phyloP scores from a whole-genome alignment of 208 protist species.

The Leishmania tarentolae region DNA sequence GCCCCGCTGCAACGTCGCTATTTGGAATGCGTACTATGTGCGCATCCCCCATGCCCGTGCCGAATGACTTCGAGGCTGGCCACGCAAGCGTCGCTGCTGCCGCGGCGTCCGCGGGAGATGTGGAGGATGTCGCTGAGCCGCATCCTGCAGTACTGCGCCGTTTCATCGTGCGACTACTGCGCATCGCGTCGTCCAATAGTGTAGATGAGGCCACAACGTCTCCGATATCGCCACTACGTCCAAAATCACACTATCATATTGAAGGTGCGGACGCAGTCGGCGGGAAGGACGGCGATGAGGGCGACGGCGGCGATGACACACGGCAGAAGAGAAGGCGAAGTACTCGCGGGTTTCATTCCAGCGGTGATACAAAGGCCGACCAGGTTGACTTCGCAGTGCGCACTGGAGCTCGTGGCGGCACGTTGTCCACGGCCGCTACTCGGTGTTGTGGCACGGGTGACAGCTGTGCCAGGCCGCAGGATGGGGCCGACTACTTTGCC shows the following conservation, averaged over 20 bases:
- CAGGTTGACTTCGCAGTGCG: not conserved
- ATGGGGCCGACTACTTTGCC: constrained; percentile 1
- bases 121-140: constrained; percentile 30
- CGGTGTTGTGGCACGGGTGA: not conserved
- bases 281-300: constrained; percentile 4
- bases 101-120: constrained; percentile 3
- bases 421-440: not conserved
- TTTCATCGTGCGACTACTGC: constrained; percentile 35
- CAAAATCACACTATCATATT: not conserved
- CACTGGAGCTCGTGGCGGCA: not conserved
- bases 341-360: not conserved
- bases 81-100: constrained; percentile 3
- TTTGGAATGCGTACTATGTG: not conserved
- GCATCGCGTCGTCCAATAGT: constrained; percentile 25
- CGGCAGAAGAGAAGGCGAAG: not conserved
- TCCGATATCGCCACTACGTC: constrained; percentile 9
- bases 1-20: not conserved
- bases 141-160: constrained; percentile 34
- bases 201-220: not conserved
- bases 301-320: not conserved
- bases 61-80: not conserved
- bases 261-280: not conserved
- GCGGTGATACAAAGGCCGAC: constrained; percentile 9
- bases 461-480: not conserved
- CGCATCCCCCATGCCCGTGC: not conserved